These are phyloP conservation scores for Claviceps fusiformis DNA, from an alignment of 2,329 filamentous ascomycete species.

Conservation along the genomic window DNA sequence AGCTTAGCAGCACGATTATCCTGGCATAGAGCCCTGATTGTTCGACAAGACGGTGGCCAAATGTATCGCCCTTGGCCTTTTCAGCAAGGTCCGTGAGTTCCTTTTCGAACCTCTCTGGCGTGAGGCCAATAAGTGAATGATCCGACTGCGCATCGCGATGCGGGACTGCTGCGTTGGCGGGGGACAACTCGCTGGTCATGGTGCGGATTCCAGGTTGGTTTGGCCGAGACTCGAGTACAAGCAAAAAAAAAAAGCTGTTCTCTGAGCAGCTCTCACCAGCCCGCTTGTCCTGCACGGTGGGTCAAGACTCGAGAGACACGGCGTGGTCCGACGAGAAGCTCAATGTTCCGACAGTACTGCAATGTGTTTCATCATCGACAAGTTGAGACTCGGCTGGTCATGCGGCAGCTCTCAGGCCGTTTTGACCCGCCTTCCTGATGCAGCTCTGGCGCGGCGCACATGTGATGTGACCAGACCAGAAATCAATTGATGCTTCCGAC, in stretches of 20 bases:
- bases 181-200: not conserved
- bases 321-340: not conserved
- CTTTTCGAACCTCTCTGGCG: slow-evolving; percentile 38
- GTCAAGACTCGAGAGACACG: not conserved
- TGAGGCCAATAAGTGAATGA: slow-evolving; percentile 21
- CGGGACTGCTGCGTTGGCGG: not conserved
- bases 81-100: slow-evolving; percentile 38
- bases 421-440: not conserved
- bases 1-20: slow-evolving; percentile 15
- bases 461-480: too few relatives aligned
- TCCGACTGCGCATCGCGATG: not conserved
- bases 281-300: not conserved
- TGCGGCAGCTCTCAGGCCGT: not conserved
- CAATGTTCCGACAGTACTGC: not conserved
- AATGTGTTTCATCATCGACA: not conserved
- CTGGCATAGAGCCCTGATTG: slow-evolving; percentile 27
- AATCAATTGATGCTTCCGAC: too few relatives aligned
- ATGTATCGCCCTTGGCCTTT: slow-evolving; percentile 23
- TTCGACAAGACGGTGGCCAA: slow-evolving; percentile 18
- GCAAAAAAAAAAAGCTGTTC: too few relatives aligned
- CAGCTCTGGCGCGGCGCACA: too few relatives aligned
- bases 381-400: not conserved
- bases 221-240: too few relatives aligned
- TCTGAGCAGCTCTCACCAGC: not conserved
- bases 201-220: not conserved